Evolutionary conservation across 2,329 filamentous ascomycete species (phyloP).

Genomic region (Aspergillus persii): DNA sequence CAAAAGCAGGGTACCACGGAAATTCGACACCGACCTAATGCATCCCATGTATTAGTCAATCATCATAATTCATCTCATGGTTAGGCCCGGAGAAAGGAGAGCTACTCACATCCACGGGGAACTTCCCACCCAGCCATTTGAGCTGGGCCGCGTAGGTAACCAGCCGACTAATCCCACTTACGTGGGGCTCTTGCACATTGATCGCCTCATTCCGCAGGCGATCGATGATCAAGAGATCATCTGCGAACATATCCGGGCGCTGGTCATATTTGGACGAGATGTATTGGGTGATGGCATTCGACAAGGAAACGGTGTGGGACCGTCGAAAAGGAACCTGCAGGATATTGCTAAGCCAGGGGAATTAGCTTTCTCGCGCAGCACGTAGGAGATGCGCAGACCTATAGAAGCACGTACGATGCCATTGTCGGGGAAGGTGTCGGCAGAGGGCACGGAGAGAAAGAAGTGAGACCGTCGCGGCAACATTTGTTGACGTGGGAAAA

Average conservation of each 20-base stretch:
- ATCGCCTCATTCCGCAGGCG: slow-evolving; percentile 79
- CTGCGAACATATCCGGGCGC: slow-evolving; percentile 92
- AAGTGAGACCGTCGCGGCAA: slow-evolving; percentile 10
- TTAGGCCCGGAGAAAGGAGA: neutral
- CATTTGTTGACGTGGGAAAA: slow-evolving; percentile 32
- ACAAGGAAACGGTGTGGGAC: slow-evolving; percentile 74
- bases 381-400: no score
- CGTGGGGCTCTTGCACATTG: slow-evolving; percentile 82
- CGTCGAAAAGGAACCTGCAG: slow-evolving; percentile 85
- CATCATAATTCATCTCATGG: neutral
- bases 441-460: slow-evolving; percentile 12
- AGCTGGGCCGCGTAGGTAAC: slow-evolving; percentile 89
- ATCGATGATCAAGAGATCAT: slow-evolving; percentile 85
- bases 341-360: slow-evolving; percentile 38
- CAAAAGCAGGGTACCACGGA: slow-evolving; percentile 90
- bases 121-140: slow-evolving; percentile 90
- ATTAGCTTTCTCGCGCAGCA: neutral
- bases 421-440: slow-evolving; percentile 21
- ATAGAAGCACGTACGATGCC: slow-evolving; percentile 32
- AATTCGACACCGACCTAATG: slow-evolving; percentile 86
- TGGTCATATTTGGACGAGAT: slow-evolving; percentile 99
- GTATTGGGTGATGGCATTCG: slow-evolving; percentile 84
- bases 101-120: slow-evolving; percentile 80
- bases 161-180: slow-evolving; percentile 82
- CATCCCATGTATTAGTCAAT: slow-evolving; percentile 1